Percentiles rank a stretch among this genome's conserved stretches.
phyloP scores from a whole-genome alignment of 139 green algal genomes.

The Eudorina sp. region DNA sequence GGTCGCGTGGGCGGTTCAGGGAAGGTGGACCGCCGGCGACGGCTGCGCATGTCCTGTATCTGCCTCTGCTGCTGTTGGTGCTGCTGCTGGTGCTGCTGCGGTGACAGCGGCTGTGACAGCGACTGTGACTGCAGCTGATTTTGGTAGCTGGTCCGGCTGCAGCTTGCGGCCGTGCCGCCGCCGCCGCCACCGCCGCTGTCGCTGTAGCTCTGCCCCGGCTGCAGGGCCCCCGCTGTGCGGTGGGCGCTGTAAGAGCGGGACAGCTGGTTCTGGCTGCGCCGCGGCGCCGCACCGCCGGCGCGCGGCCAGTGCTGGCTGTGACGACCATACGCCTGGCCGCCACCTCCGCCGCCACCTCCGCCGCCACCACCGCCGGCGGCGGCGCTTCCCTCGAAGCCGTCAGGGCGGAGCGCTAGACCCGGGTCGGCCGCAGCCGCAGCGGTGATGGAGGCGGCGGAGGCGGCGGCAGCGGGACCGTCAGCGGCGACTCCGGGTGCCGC shows the following conservation, averaged over 20 bases:
- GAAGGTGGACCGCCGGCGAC: background rate
- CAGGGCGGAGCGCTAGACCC: no score
- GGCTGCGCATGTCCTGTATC: background rate
- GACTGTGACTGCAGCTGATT: no score
- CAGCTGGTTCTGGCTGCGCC: background rate
- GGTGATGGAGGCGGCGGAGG: no score
- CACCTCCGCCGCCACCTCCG: background rate
- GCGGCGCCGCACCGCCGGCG: background rate
- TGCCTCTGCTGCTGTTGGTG: background rate
- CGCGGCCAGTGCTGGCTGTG: background rate
- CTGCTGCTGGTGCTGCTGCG: no score
- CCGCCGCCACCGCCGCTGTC: background rate
- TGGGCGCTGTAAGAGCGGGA: background rate
- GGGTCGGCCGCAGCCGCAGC: no score
- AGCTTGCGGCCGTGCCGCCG: background rate
- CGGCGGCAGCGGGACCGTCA: background rate
- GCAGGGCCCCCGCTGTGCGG: background rate
- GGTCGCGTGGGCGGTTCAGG: background rate
- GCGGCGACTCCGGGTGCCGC: background rate
- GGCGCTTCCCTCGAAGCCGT: no score
- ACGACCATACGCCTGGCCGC: background rate
- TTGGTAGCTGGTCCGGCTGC: background rate
- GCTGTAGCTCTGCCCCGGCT: background rate
- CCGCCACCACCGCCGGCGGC: background rate
- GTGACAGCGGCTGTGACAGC: no score